Evolutionary conservation across 176 grass and related monocot species (phyloP).

Genomic region (Paspalum notatum): DNA sequence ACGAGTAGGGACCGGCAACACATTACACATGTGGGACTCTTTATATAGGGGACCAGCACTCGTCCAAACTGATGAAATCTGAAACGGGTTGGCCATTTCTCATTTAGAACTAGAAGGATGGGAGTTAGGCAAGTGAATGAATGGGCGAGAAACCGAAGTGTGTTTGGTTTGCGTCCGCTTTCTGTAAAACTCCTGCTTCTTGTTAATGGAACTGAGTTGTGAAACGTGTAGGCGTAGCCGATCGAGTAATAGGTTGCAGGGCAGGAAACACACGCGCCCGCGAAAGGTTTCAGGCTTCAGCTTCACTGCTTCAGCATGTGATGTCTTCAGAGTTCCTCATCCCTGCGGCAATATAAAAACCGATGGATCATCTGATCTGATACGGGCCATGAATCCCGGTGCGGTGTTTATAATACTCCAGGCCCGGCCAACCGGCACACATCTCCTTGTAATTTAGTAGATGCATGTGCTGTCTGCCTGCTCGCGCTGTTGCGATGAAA

Average conservation of each 20-base stretch:
- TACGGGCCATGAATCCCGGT: constrained; percentile 2
- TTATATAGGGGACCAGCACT: not conserved
- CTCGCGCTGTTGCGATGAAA: not conserved
- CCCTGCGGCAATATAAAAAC: not conserved
- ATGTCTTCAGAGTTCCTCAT: constrained; percentile 25
- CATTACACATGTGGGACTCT: too few relatives aligned
- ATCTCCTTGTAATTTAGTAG: constrained; percentile 52
- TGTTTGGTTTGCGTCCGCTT: too few relatives aligned
- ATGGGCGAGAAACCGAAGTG: constrained; percentile 22
- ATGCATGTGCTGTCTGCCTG: constrained; percentile 5
- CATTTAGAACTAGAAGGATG: not conserved
- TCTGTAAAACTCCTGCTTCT: too few relatives aligned
- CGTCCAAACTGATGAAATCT: not conserved
- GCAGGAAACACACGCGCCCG: not conserved
- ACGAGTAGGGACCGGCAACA: not conserved
- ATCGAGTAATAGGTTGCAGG: not conserved
- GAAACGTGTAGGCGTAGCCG: constrained; percentile 2
- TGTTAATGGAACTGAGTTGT: not conserved
- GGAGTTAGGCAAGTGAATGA: constrained; percentile 48
- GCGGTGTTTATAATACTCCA: not conserved
- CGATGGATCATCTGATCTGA: constrained; percentile 10
- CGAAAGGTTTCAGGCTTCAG: not conserved
- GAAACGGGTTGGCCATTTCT: not conserved
- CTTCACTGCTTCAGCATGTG: not conserved
- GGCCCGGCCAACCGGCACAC: constrained; percentile 29